Evolutionary conservation across 192 early-diverging fungal genomes (phyloP), one percentile per base, ranked within the genome.

Genomic region (Allomyces macrogynus): DNA sequence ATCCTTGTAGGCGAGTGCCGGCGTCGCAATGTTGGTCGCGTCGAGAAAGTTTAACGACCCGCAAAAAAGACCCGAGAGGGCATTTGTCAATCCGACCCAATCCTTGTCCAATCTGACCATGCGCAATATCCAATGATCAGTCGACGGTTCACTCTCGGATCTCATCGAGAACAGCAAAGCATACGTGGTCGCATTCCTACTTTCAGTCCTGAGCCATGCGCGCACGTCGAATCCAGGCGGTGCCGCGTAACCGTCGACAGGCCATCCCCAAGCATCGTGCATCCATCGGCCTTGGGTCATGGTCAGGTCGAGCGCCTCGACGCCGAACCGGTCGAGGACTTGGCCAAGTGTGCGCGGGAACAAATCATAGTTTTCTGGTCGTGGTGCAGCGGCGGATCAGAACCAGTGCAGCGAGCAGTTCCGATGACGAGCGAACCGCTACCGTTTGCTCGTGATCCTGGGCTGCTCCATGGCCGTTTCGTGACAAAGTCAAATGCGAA

Each of bases 41-140:
- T 90, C 89, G 62, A 99, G 86, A 70, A 90, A 93, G 72, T 96
- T 96, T 16, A 99, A 76, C 8, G 95, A 99, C 7, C 91, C 91
- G 69, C 95, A 99, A 69, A 95, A 97, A 40, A 95, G 74, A 3
- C 95, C 93, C 20, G 92, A 87, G 23, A 97, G 78, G 1, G 93
- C 86, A 73, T 94, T 92, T 22, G 90, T 89, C 64, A 97, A 73
- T 0, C 86, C 85, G 43, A 77, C 84, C 95, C 95, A 99, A 63
- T 84, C 75, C 24, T 63, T 66, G n/a, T 91, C 81, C 10, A 81
- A 40, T 7, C 32, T 40, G 32, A 3, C 32, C 32, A 8, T 40
- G 32, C 1, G 32, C 32, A 8, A 64, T 0, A 4, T 5, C 22
- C 61, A 66, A 25, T 63, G 18, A 12, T 64, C 43, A 20, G 32